Base-by-base conservation (phyloP, 2,329 filamentous ascomycete genomes). In the Dothideomycetes sp. region DNA sequence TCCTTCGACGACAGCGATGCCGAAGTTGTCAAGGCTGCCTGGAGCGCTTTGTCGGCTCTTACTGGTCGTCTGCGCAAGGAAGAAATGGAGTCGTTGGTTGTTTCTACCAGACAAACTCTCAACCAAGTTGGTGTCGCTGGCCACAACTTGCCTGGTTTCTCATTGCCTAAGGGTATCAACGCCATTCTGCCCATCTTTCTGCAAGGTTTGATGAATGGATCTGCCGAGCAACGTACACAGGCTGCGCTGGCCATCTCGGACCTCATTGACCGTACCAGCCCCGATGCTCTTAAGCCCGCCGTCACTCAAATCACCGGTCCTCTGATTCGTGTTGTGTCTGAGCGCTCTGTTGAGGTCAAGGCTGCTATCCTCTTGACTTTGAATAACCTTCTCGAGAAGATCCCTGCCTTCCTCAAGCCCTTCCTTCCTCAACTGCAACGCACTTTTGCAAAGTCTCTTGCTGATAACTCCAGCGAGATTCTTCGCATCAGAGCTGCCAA, bases 281-380 rank as follows among this genome's bases (percentile, higher is more conserved):
- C 86, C 50, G 81, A 87, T 45, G 80, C 88, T 15, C 70, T 98
- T 47, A 93, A 91, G 63, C 86, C 88, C 6, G 96, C 93, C 55
- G 91, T 98, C 45, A 95, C 89, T 20, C 88, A 95, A 57, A 95
- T 98, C 52, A 96, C 93, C 4, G 91, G 91, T 58, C 91, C 93
- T 16, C 76, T 98, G 40, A 98, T 98, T 61, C 84, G 91, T 74
- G 89, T 96, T 16, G 88, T 98, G 13, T 95, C 91, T 4, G 91
- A 98, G 62, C 80, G 89, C 47, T 94, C 91, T 3, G 87, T 87
- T 2, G 93, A 98, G 37, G 87, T 98, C 62, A 96, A 94, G 67
- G 82, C 85, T 46, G 91, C 91, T 29, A 94, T 98, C 59, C 70
- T 98, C 46, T 74, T 93, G 40, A 94, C 91, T 0, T 76, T 98